Evolutionary conservation across 495 filamentous ascomycete genomes (phyloP), one percentile per base, ranked within the genome.

Genomic region (Talaromyces stipitatus): DNA sequence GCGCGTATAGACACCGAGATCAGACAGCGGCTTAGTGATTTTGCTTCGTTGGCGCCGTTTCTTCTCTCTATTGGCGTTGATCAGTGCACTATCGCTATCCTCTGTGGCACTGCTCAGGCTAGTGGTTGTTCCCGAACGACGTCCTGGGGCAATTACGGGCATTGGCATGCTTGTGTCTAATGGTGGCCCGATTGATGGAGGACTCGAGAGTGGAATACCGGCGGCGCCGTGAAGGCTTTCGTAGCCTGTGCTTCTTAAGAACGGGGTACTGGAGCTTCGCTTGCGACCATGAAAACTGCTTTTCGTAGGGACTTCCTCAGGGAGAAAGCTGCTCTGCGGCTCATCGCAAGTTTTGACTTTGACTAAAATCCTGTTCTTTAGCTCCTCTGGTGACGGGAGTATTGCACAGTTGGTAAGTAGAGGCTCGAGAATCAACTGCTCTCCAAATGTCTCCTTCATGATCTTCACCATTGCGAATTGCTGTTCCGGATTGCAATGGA

Each of bases 391-490:
- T 0, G 91, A 87, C 1, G 94, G 94, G 22, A 98, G 81, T 41
- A 75, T 69, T 55, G 78, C 76, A 2, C 79, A 73, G 57, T 85
- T 83, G 2, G 82, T 79, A 60, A 85, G 78, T 28, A 91, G 70
- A 2, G 90, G 88, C 56, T 92, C 81, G 2, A 84, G 79, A 22
- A 97, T 72, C 9, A 98, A 82, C 63, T 84, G 83, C 22, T 88
- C 79, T 28, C 85, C 88, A 66, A 96, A 91, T 18, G 85, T 81
- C 24, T 87, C 83, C 54, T 84, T 85, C 84, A 98, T 95, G 57
- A 90, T 94, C 51, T 89, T 85, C 22, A 91, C 90, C 92, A 98
- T 97, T 33, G 79, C 81, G 36, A 82, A 73, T 67, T 98, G 94
- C 62, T 96, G 92, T 50, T 86, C 79, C 9, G 84, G 69, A 61